Conservation (phyloP, 2,329 filamentous ascomycete genomes). For the Alternaria solani region DNA sequence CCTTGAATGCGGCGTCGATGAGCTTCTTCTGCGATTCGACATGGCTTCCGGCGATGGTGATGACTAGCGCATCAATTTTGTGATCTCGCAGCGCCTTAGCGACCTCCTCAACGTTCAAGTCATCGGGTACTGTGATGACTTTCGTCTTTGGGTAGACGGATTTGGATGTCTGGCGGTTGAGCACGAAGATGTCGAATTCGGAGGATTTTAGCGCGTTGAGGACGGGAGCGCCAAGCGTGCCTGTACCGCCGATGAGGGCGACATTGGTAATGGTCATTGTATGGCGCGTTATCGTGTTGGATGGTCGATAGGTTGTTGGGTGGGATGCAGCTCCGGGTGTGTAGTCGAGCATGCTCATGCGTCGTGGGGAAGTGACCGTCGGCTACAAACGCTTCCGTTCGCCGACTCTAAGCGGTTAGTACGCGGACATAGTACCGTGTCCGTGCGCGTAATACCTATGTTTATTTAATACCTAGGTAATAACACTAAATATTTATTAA, state of each 20-base stretch:
- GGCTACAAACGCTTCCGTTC: constrained; percentile 2
- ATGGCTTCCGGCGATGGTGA: constrained; percentile 59
- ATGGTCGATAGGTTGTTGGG: not conserved
- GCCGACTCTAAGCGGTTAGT: too few species aligned
- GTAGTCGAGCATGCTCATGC: not conserved
- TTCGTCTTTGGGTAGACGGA: constrained; percentile 54
- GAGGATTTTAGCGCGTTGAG: constrained; percentile 43
- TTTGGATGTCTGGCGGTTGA: constrained; percentile 48
- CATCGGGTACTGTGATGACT: constrained; percentile 52
- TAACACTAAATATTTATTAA: too few species aligned
- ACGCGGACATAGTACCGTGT: too few species aligned
- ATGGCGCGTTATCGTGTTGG: not conserved
- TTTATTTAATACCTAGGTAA: too few species aligned
- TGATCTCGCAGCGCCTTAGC: constrained; percentile 55
- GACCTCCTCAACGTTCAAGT: constrained; percentile 42
- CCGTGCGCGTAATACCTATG: too few species aligned
- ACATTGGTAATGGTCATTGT: constrained; percentile 50
- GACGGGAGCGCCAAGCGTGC: constrained; percentile 46
- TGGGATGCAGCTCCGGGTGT: not conserved
- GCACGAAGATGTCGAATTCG: constrained; percentile 43
- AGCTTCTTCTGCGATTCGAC: constrained; percentile 59
- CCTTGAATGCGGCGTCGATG: constrained; percentile 65
- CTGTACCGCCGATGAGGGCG: constrained; percentile 51
- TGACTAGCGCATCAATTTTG: constrained; percentile 58
- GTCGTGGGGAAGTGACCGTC: not conserved